These are phyloP conservation scores for Backusella macrospora DNA, from an alignment of 192 early-diverging fungal genomes.

Conservation along the genomic window DNA sequence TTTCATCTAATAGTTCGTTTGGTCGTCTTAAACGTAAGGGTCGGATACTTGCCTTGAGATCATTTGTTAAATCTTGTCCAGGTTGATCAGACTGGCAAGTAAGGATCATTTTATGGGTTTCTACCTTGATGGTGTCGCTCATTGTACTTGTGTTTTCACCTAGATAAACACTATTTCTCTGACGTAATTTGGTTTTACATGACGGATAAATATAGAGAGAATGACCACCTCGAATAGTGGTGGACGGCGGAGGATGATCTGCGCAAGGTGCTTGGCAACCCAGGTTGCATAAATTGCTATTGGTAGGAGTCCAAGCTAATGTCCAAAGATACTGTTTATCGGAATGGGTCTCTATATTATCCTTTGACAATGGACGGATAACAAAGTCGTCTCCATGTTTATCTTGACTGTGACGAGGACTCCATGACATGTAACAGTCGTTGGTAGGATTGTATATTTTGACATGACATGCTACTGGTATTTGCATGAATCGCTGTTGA, in stretches of 20 bases:
- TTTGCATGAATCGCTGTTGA: background rate
- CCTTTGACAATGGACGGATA: background rate
- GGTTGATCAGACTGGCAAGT: conserved; percentile 16
- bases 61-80: conserved; percentile 14
- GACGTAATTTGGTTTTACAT: background rate
- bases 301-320: background rate
- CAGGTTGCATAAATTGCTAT: too few relatives aligned
- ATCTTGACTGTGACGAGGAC: background rate
- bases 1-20: too few relatives aligned
- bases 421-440: background rate
- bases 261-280: background rate
- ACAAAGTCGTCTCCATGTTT: background rate
- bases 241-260: background rate
- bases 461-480: background rate
- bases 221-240: background rate
- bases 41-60: conserved; percentile 32
- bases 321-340: background rate
- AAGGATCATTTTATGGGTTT: background rate
- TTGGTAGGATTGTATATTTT: background rate
- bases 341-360: background rate
- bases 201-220: background rate
- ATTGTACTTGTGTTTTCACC: background rate
- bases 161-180: background rate
- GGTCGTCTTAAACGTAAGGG: conserved; percentile 46
- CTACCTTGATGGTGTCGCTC: background rate